Evolutionary conservation across 441 rosid genomes (phyloP).

Genomic region (Erodium texanum): DNA sequence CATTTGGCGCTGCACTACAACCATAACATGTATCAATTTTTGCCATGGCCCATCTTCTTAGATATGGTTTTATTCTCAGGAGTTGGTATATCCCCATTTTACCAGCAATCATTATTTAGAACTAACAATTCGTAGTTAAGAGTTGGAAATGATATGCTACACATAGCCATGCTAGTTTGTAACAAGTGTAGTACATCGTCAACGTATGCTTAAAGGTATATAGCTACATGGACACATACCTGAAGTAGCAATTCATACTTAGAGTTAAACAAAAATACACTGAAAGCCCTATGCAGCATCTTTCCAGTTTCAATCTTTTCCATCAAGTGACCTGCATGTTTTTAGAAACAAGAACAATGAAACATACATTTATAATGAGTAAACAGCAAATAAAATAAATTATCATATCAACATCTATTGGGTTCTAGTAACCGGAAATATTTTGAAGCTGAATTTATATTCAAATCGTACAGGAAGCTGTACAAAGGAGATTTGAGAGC

Average conservation of each 20-base stretch:
- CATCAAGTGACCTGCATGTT: slow-evolving; percentile 83
- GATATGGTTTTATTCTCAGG: not conserved
- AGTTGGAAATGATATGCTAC: not conserved
- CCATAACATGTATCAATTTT: not conserved
- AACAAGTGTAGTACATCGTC: not conserved
- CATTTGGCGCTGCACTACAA: not conserved
- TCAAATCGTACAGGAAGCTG: not conserved
- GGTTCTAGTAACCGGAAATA: not conserved
- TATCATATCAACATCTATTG: not conserved
- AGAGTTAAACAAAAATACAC: slow-evolving; percentile 87
- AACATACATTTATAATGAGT: not conserved
- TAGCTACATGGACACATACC: slow-evolving; percentile 32
- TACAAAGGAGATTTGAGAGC: not conserved
- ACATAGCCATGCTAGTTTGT: not conserved
- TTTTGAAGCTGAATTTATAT: not conserved
- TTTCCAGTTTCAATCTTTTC: slow-evolving; percentile 78
- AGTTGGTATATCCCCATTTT: not conserved
- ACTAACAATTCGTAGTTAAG: no score
- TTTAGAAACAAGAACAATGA: not conserved
- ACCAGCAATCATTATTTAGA: not conserved
- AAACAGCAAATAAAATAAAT: not conserved
- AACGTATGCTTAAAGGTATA: not conserved
- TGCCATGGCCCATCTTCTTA: not conserved
- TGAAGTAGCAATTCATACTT: slow-evolving; percentile 90
- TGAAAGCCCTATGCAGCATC: slow-evolving; percentile 87